Conservation (phyloP, 352 stramenopile genomes). For the Globisporangium takayamanum region DNA sequence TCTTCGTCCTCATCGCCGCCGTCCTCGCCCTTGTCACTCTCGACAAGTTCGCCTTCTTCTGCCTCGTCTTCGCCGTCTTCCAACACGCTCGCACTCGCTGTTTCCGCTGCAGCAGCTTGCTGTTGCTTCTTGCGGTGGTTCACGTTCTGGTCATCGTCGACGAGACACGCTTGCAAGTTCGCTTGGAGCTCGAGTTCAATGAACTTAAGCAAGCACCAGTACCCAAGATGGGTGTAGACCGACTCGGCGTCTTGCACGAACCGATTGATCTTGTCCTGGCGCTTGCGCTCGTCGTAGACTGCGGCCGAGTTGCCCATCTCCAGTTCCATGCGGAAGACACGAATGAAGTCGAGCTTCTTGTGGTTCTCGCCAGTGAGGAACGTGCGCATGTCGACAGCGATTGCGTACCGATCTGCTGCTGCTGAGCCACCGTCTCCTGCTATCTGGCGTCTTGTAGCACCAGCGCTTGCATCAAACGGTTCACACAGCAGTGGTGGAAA, state of each 20-base stretch:
- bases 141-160: conserved; percentile 54
- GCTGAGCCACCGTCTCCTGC: background rate
- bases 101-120: conserved; percentile 4
- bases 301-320: conserved; percentile 68
- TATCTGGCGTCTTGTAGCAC: background rate
- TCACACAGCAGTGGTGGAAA: conserved; percentile 50
- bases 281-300: conserved; percentile 67
- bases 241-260: conserved; percentile 66
- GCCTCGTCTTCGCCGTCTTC: conserved; percentile 23
- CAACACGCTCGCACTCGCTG: conserved; percentile 4
- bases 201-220: conserved; percentile 81
- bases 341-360: conserved; percentile 63
- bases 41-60: conserved; percentile 18
- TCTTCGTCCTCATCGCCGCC: background rate
- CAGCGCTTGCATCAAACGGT: conserved; percentile 21
- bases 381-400: conserved; percentile 30
- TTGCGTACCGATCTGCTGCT: conserved; percentile 3
- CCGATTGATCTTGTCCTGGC: conserved; percentile 60
- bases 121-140: conserved; percentile 39
- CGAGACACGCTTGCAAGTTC: conserved; percentile 63
- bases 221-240: conserved; percentile 52
- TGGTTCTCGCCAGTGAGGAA: conserved; percentile 65
- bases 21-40: conserved; percentile 12
- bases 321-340: conserved; percentile 51
- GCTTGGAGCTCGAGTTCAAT: conserved; percentile 68